Conservation (phyloP, 176 grass and related monocot species). For the Thalia dealbata region DNA sequence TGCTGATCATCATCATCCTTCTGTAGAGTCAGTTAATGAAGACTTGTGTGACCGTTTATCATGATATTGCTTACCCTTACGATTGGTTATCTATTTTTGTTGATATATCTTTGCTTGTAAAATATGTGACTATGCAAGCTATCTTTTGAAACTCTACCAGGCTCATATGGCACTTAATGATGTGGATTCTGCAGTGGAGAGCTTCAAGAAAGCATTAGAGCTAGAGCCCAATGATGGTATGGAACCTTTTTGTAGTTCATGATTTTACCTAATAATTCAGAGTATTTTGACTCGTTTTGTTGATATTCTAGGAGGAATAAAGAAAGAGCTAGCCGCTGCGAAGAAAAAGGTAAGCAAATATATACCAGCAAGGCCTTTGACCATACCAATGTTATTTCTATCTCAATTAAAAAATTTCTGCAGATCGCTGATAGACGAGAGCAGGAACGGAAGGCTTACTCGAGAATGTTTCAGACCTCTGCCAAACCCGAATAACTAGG, state of each 20-base stretch:
- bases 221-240: slow-evolving; percentile 94
- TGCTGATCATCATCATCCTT: no score
- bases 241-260: slow-evolving; percentile 2
- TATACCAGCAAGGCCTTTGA: background rate
- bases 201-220: slow-evolving; percentile 74
- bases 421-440: slow-evolving; percentile 67
- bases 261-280: slow-evolving; percentile 9
- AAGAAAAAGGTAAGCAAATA: slow-evolving; percentile 64
- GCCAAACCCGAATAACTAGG: slow-evolving; percentile 40
- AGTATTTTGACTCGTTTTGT: slow-evolving; percentile 14
- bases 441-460: slow-evolving; percentile 67
- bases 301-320: slow-evolving; percentile 54
- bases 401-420: background rate
- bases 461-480: slow-evolving; percentile 73
- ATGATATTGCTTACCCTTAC: background rate
- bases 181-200: slow-evolving; percentile 81
- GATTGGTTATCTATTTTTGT: no score
- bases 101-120: background rate
- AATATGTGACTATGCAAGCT: background rate
- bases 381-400: slow-evolving; percentile 6
- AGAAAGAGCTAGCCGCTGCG: slow-evolving; percentile 68
- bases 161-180: slow-evolving; percentile 73
- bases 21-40: no score
- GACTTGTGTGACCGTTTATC: no score
- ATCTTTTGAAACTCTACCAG: slow-evolving; percentile 20